phyloP scores from a whole-genome alignment of 192 early-diverging fungal genomes.

The Coemansia interrupta region DNA sequence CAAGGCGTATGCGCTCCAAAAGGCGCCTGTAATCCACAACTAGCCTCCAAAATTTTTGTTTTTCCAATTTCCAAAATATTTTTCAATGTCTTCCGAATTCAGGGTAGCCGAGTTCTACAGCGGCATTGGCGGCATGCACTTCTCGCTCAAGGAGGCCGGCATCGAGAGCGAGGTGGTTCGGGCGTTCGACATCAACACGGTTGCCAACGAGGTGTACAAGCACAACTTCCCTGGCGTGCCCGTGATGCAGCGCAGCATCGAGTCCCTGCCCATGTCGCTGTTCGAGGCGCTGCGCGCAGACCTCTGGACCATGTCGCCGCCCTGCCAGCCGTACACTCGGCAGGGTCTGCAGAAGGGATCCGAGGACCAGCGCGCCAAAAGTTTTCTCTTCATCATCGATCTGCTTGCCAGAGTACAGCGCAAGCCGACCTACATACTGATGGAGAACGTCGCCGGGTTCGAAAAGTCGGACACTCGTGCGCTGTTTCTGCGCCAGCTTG shows the following conservation, averaged over 20 bases:
- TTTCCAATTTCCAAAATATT: neutral
- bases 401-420: slow-evolving; percentile 56
- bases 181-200: slow-evolving; percentile 94
- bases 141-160: slow-evolving; percentile 65
- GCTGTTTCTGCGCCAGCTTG: slow-evolving; percentile 55
- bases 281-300: slow-evolving; percentile 64
- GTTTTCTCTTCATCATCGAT: slow-evolving; percentile 69
- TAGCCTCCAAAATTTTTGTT: neutral
- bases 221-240: slow-evolving; percentile 59
- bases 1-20: slow-evolving; percentile 33
- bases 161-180: slow-evolving; percentile 63
- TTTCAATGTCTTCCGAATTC: slow-evolving; percentile 6
- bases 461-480: slow-evolving; percentile 65
- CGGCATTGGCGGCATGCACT: slow-evolving; percentile 65
- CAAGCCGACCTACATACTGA: slow-evolving; percentile 62
- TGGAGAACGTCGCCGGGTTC: slow-evolving; percentile 83
- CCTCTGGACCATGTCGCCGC: slow-evolving; percentile 79
- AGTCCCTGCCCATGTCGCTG: slow-evolving; percentile 57
- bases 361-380: slow-evolving; percentile 66
- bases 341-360: slow-evolving; percentile 69
- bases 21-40: slow-evolving; percentile 21
- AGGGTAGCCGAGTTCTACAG: slow-evolving; percentile 56
- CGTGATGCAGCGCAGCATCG: slow-evolving; percentile 59
- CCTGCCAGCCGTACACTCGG: slow-evolving; percentile 78
- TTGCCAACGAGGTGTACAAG: slow-evolving; percentile 76